Percentiles rank a stretch among this genome's conserved stretches.
phyloP scores from a whole-genome alignment of 2,329 filamentous ascomycete species.

The Phialophora verrucosa region DNA sequence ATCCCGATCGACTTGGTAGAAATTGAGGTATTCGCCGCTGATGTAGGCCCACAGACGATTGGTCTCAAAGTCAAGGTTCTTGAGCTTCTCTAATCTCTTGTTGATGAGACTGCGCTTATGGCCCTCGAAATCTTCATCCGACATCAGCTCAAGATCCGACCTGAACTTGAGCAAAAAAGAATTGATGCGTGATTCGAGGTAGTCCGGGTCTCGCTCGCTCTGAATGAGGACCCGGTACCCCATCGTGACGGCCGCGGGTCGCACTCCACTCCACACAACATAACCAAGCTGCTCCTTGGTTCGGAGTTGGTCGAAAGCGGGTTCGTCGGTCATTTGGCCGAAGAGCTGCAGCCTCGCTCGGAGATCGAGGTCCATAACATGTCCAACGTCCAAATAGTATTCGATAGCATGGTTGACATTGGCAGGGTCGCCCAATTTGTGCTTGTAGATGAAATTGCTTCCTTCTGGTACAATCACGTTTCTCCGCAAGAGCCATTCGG shows the following conservation, averaged over 20 bases:
- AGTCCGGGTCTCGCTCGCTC: constrained; percentile 82
- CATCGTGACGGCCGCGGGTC: constrained; percentile 75
- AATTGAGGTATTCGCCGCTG: constrained; percentile 84
- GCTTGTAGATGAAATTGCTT: constrained; percentile 82
- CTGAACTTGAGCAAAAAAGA: constrained; percentile 75
- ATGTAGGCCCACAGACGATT: constrained; percentile 85
- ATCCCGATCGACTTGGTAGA: constrained; percentile 79
- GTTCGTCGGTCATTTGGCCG: constrained; percentile 89
- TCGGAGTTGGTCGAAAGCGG: constrained; percentile 89
- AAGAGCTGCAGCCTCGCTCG: constrained; percentile 81
- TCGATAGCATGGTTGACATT: constrained; percentile 90
- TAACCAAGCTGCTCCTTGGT: constrained; percentile 97
- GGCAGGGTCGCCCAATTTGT: constrained; percentile 78
- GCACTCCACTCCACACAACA: constrained; percentile 84
- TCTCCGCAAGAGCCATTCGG: constrained; percentile 79
- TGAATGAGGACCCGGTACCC: constrained; percentile 91
- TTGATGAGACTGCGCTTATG: constrained; percentile 90
- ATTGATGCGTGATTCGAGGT: constrained; percentile 86
- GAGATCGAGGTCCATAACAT: constrained; percentile 69
- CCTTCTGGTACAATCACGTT: constrained; percentile 78
- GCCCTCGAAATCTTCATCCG: constrained; percentile 80
- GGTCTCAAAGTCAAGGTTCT: constrained; percentile 87
- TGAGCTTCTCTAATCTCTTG: constrained; percentile 85
- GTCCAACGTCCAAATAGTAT: constrained; percentile 74
- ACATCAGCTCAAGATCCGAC: constrained; percentile 73